Conservation (phyloP, 2,329 filamentous ascomycete species). For the Fusarium sp. region DNA sequence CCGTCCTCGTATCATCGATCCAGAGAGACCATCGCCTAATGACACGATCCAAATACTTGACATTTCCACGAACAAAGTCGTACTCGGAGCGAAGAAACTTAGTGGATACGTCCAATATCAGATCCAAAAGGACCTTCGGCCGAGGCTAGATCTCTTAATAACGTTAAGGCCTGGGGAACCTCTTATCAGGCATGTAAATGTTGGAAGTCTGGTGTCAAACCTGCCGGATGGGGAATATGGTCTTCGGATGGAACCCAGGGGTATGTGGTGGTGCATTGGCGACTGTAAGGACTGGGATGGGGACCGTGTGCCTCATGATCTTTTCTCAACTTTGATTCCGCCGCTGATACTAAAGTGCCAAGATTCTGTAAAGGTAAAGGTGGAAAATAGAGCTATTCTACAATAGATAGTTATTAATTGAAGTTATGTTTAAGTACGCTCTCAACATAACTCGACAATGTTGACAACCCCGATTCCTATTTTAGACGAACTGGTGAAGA, state of each 20-base stretch:
- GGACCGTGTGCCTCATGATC: neutral
- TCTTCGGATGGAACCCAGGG: neutral
- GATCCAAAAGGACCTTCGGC: neutral
- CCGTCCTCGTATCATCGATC: neutral
- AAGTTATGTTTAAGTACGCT: no score
- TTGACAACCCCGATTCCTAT: no score
- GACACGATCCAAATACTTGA: neutral
- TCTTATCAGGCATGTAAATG: neutral
- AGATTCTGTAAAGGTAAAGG: neutral
- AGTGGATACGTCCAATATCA: neutral
- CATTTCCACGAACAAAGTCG: neutral
- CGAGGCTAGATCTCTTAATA: neutral
- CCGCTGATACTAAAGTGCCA: neutral
- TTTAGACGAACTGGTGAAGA: no score
- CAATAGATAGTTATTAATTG: no score
- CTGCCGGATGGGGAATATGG: neutral
- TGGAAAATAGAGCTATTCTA: neutral
- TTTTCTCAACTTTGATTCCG: neutral
- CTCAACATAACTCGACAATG: no score
- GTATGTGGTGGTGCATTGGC: neutral
- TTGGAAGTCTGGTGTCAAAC: neutral
- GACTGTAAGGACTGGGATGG: neutral
- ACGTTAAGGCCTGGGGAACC: neutral
- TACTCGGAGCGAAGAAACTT: neutral
- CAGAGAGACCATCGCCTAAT: accelerated